These are phyloP conservation scores for Akanthomyces dipterigenus DNA, from an alignment of 2,329 filamentous ascomycete genomes.

Conservation along the genomic window DNA sequence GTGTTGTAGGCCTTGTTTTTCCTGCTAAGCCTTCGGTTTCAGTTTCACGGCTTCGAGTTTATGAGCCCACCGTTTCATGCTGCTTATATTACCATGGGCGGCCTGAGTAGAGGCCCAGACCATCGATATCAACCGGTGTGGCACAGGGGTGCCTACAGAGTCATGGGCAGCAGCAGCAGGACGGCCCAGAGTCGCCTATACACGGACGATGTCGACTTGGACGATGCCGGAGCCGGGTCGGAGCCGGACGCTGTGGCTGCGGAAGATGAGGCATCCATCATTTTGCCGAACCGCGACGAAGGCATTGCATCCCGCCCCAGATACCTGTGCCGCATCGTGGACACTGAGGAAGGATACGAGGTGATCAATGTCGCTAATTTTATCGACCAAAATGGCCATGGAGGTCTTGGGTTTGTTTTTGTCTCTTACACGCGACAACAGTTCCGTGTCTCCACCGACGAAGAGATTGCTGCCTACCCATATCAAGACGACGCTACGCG, in stretches of 20 bases:
- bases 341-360: constrained; percentile 13
- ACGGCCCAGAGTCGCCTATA: neutral
- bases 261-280: too few relatives aligned
- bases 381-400: constrained; percentile 17
- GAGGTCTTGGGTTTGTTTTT: constrained; percentile 35
- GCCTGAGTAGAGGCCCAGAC: neutral
- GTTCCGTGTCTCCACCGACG: constrained; percentile 24
- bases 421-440: constrained; percentile 35
- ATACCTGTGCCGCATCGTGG: constrained; percentile 20
- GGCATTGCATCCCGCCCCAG: constrained; percentile 7
- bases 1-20: too few relatives aligned
- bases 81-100: neutral
- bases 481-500: constrained; percentile 16
- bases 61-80: neutral
- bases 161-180: neutral
- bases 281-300: neutral
- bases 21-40: too few relatives aligned
- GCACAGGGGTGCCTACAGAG: neutral
- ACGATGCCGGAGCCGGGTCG: too few relatives aligned
- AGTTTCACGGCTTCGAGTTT: constrained; percentile 4
- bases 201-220: neutral
- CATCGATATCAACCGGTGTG: neutral
- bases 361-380: constrained; percentile 21
- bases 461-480: constrained; percentile 13
- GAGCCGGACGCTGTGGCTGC: neutral